Evolutionary conservation across 192 early-diverging fungal genomes (phyloP).

Genomic region (Ramicandelaber brevisporus): DNA sequence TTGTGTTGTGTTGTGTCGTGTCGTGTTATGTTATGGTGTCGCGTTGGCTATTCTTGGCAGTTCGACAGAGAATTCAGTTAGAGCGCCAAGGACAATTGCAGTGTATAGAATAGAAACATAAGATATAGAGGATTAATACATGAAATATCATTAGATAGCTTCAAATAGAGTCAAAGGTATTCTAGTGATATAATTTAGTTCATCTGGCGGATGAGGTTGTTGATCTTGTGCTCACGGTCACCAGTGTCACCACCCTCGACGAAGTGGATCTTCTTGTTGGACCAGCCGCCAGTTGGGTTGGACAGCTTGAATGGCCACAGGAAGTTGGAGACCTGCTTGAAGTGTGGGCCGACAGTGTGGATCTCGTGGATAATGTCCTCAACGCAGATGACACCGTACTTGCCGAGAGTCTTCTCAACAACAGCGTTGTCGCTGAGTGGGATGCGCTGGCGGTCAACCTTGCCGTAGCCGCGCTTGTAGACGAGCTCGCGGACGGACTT

Average conservation of each 20-base stretch:
- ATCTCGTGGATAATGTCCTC: conserved; percentile 99
- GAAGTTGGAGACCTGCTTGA: conserved; percentile 95
- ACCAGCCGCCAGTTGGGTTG: conserved; percentile 91
- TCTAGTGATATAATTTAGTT: no score
- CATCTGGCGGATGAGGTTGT: conserved; percentile 88
- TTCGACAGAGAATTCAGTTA: no score
- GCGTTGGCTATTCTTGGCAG: no score
- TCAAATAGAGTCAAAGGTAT: no score
- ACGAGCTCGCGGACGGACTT: conserved; percentile 97
- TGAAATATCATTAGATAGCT: no score
- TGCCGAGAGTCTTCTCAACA: conserved; percentile 76
- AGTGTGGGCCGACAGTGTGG: conserved; percentile 91
- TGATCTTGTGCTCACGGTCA: conserved; percentile 93
- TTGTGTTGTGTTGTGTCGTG: no score
- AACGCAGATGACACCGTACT: conserved; percentile 87
- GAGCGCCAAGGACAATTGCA: no score
- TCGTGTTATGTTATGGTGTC: no score
- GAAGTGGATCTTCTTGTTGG: conserved; percentile 90
- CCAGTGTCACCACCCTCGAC: conserved; percentile 94
- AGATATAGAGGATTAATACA: no score
- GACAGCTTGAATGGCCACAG: conserved; percentile 98
- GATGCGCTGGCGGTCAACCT: conserved; percentile 93
- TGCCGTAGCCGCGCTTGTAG: conserved; percentile 99
- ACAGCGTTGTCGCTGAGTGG: conserved; percentile 90
- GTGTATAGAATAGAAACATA: no score